Percentiles rank a stretch among this genome's conserved stretches.
Conservation (phyloP, 2,329 filamentous ascomycete genomes). For the Camptophora hylomeconis region DNA sequence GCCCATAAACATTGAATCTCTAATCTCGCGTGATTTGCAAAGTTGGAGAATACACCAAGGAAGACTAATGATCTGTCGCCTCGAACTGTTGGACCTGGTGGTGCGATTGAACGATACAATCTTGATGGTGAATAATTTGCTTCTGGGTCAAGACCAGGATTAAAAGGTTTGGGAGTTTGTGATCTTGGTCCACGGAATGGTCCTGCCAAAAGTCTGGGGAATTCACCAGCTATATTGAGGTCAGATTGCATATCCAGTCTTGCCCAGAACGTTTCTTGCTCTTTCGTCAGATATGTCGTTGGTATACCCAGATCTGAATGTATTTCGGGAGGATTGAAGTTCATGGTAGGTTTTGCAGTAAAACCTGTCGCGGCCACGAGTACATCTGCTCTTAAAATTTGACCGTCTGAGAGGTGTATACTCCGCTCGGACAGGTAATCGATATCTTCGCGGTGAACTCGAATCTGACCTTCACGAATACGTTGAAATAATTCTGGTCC, state of each 20-base stretch:
- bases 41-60: constrained; percentile 32
- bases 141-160: constrained; percentile 36
- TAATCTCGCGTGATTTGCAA: no score
- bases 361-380: constrained; percentile 47
- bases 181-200: no score
- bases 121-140: constrained; percentile 20
- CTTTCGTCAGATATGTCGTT: constrained; percentile 16
- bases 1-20: constrained; percentile 50
- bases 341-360: constrained; percentile 35
- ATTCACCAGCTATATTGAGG: constrained; percentile 20
- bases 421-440: constrained; percentile 29
- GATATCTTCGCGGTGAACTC: constrained; percentile 44
- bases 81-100: constrained; percentile 23
- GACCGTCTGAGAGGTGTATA: constrained; percentile 37
- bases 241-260: constrained; percentile 32
- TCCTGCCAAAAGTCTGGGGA: constrained; percentile 25
- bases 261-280: constrained; percentile 20
- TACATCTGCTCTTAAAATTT: constrained; percentile 33
- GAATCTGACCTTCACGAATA: constrained; percentile 40
- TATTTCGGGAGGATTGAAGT: constrained; percentile 33
- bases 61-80: constrained; percentile 36
- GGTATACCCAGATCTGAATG: constrained; percentile 36
- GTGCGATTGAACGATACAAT: constrained; percentile 34
- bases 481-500: constrained; percentile 43
- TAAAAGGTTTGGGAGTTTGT: constrained; percentile 37